Evolutionary conservation across 257 asterid genomes (phyloP), one percentile per base, ranked within the genome.

Genomic region (Solanum chiquidenum): DNA sequence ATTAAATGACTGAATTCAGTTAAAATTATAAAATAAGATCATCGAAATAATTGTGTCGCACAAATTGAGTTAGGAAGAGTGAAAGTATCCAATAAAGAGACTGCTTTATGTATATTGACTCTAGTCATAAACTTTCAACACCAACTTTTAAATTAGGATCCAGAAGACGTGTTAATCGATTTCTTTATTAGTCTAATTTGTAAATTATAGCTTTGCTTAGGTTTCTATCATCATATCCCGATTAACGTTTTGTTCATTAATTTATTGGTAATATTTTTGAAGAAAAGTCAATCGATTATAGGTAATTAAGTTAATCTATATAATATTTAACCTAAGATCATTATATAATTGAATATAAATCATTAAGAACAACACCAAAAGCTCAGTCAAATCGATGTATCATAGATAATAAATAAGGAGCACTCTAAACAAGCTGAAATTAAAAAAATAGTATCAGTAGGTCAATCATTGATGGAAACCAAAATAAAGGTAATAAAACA

Each of bases 101-200:
- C 33, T 37, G 83, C 52, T 37, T 75, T 75, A 34, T 23, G 31
- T 23, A 12, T 74, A 6, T 37, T 23, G 55, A 75, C 55, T 75
- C 1, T 5, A 23, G 58, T 52, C 12, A 75, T 75, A 38, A 23
- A 12, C 58, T 23, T 75, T 75, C 33, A 25, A 11, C 55, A 75
- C 58, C 21, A 6, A 37, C 52, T 25, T 11, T 49, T 64, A 2
- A 12, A 25, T 37, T 1, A 37, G 25, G 18, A 12, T 23, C 18
- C 34, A 75, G 33, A 75, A 75, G 83, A 75, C 58, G 83, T 75
- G 83, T 75, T 75, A 37, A 38, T 75, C 55, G 10, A 75, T 75
- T 75, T 75, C 55, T 75, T 75, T 37, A 38, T 38, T 23, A 2
- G 27, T 75, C 16, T 20, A 71, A 31, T 33, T 71, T 35, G 10